Evolutionary conservation across 2,329 filamentous ascomycete species (phyloP).

Genomic region (Plenodomus tracheiphilus): DNA sequence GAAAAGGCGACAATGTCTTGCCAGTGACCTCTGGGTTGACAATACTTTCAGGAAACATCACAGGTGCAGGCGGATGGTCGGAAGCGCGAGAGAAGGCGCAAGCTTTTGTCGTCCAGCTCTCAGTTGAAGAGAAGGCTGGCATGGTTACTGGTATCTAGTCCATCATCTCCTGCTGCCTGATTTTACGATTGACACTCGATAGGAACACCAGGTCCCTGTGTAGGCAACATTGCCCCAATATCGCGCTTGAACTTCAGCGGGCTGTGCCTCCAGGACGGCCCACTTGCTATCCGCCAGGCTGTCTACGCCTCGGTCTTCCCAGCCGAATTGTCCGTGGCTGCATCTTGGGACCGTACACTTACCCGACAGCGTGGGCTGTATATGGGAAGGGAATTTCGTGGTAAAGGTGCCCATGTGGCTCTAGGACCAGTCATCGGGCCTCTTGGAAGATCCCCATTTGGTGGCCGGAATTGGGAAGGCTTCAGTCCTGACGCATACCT

Average conservation of each 20-base stretch:
- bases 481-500: constrained; percentile 49
- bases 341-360: constrained; percentile 46
- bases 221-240: constrained; percentile 44
- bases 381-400: constrained; percentile 38
- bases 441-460: constrained; percentile 44
- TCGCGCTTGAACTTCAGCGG: constrained; percentile 45
- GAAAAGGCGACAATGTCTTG: no score
- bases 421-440: constrained; percentile 56
- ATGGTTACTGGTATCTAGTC: constrained; percentile 28
- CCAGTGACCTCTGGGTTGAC: no score
- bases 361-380: constrained; percentile 36
- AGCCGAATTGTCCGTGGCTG: constrained; percentile 42
- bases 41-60: constrained; percentile 21
- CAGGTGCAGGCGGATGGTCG: constrained; percentile 33
- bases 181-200: not conserved
- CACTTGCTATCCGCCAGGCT: constrained; percentile 38
- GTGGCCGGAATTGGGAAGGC: constrained; percentile 52
- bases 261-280: constrained; percentile 47
- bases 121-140: constrained; percentile 28
- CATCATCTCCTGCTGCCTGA: not conserved
- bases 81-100: constrained; percentile 24
- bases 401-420: constrained; percentile 46
- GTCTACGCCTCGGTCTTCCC: constrained; percentile 42
- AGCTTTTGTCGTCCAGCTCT: constrained; percentile 24
- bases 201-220: constrained; percentile 23